Conservation (phyloP, 1,284 basidiomycete genomes). For the Phylloporus sp. region DNA sequence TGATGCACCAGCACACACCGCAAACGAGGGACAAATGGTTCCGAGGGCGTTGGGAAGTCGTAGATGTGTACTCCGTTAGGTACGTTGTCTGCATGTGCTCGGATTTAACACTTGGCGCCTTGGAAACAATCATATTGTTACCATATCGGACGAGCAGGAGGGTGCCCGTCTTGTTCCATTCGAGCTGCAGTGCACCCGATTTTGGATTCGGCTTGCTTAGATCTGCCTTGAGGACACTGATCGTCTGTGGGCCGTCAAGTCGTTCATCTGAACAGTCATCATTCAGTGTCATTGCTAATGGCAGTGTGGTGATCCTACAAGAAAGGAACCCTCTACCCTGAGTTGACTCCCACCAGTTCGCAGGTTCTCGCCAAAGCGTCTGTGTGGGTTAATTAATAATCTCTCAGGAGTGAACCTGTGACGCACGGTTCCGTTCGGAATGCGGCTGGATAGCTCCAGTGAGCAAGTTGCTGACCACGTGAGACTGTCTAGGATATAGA, state of each 20-base stretch:
- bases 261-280: constrained; percentile 62
- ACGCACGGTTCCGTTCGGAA: constrained; percentile 66
- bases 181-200: constrained; percentile 71
- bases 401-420: not conserved
- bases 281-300: constrained; percentile 9
- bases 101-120: constrained; percentile 9
- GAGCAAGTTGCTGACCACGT: constrained; percentile 79
- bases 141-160: constrained; percentile 78
- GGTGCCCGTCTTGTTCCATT: constrained; percentile 80
- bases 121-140: constrained; percentile 33
- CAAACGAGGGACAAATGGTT: constrained; percentile 64
- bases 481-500: constrained; percentile 79
- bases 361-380: constrained; percentile 84
- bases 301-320: constrained; percentile 53
- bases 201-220: constrained; percentile 67
- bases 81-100: constrained; percentile 56
- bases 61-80: constrained; percentile 69
- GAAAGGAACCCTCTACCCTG: constrained; percentile 83
- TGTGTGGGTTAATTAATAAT: constrained; percentile 38
- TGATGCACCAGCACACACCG: constrained; percentile 73
- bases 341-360: constrained; percentile 81
- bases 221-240: constrained; percentile 59
- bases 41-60: constrained; percentile 63
- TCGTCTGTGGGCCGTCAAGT: constrained; percentile 61
- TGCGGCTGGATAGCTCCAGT: constrained; percentile 65